Evolutionary conservation across 805 yeast species (phyloP), one percentile per base, ranked within the genome.

Genomic region (Wickerhamomyces kurtzmanii): DNA sequence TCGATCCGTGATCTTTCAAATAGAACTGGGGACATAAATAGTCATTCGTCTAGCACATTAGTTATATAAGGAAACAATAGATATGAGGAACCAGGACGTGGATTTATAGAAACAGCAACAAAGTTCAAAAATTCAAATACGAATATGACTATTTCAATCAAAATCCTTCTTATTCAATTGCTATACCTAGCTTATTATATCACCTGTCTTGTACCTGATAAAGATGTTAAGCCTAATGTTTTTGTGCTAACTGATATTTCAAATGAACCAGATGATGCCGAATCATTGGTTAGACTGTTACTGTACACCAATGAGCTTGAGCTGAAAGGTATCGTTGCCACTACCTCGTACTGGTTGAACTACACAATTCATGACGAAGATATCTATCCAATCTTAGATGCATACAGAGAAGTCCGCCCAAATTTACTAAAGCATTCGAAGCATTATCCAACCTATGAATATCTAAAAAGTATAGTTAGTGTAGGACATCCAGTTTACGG

Each of bases 311-410:
- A 51, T 29, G 56, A 52, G 27, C 20, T 52, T 7, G 31, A 40
- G 20, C 17, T 51, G 17, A 42, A 29, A 26, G 57, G 57, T 12
- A 38, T 50, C 12, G 55, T 48, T 6, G 56, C 56, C 5, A 49
- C 58, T 1, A 52, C 58, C 3, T 52, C 58, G 0, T 42, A 26
- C 27, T 52, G 57, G 58, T 29, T 52, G 22, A 51, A 50, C 27
- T 26, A 40, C 23, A 51, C 52, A 0, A 32, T 38, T 12, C 51
- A 50, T 27, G 51, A 40, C 17, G 52, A 50, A 30, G 55, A 49
- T 27, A 43, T 51, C 7, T 42, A 40, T 26, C 49, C 55, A 26
- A 49, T 52, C 20, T 15, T 49, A n/a, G 54, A 50, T 19, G 54
- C 50, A 4, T 52, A 49, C 29, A 51, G 31, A 11, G 17, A 42